Evolutionary conservation across 2,329 filamentous ascomycete species (phyloP), one percentile per base, ranked within the genome.

Genomic region (Whalleya microplaca): DNA sequence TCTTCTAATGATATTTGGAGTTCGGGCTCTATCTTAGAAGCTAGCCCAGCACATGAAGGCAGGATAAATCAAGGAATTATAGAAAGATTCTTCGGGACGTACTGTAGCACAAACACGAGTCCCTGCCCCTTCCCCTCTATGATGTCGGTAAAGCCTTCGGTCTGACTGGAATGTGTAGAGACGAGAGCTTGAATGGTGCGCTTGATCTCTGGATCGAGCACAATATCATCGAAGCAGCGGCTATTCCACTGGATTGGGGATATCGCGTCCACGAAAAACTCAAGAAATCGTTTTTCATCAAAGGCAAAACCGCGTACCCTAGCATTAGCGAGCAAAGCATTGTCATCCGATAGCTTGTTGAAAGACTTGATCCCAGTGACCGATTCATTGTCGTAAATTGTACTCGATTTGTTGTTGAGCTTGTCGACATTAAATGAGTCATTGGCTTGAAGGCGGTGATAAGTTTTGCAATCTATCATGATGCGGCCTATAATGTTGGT

Each of bases 21-120:
- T 27, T 9, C 23, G 23, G 9, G 23, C 9, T 9, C 23, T 27
- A 9, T 27, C n/a, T n/a, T n/a, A n/a, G n/a, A n/a, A n/a, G n/a
- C n/a, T n/a, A n/a, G n/a, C n/a, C n/a, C n/a, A n/a, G n/a, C n/a
- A n/a, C n/a, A n/a, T n/a, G n/a, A n/a, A 27, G 23, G 9, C 23
- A 27, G 16, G 41, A 29, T 18, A n/a, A 21, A 19, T 19, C 37
- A 40, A 41, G 27, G 48, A 29, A 18, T 29, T 8, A 32, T 18
- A 19, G 6, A 18, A 16, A 27, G 43, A 6, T 18, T 7, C 1
- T 10, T 27, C 2, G 45, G 50, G 48, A 59, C 59, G 20, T 57
- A 62, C 59, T 74, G 76, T 3, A 81, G 70, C 1, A 81, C 71
- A 45, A 78, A 73, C 43, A 81, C 74, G 18, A 81, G 70, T 2